A percentile compares a stretch with the other conserved stretches of the same genome.
Conservation (phyloP, 805 yeast species). For the Metschnikowia arizonensis region DNA sequence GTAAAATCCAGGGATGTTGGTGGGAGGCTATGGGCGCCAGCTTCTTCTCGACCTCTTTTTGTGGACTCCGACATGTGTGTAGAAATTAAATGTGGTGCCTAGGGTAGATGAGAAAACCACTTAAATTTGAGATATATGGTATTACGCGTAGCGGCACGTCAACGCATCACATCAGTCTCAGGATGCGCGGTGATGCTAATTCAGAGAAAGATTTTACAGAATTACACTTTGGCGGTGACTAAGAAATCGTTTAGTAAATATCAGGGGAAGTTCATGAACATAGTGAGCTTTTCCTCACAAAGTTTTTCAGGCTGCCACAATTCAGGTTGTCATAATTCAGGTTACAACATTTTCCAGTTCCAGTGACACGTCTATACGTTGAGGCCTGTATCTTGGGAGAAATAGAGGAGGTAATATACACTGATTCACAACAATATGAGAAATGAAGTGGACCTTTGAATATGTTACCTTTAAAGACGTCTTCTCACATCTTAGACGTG, state of each 20-base stretch:
- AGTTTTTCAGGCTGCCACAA: too few relatives aligned
- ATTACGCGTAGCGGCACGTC: constrained; percentile 2
- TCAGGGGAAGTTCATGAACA: too few relatives aligned
- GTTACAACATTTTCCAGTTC: background rate
- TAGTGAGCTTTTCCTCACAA: too few relatives aligned
- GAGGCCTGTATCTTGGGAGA: background rate
- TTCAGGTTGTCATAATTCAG: too few relatives aligned
- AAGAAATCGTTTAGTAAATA: too few relatives aligned
- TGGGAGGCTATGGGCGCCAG: constrained; percentile 33
- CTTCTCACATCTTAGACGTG: background rate
- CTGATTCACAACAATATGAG: background rate
- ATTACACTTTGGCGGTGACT: too few relatives aligned
- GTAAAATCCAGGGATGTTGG: constrained; percentile 21
- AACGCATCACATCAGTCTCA: constrained; percentile 2
- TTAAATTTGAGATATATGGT: background rate
- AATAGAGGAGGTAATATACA: background rate
- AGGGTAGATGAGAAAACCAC: background rate
- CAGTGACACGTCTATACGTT: background rate
- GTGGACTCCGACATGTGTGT: constrained; percentile 1
- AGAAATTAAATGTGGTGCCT: background rate
- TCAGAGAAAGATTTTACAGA: too few relatives aligned
- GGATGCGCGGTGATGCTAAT: background rate
- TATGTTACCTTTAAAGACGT: too few relatives aligned
- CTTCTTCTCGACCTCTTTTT: constrained; percentile 12
- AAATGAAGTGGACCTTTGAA: too few relatives aligned